These are phyloP conservation scores for Geosmithia morbida DNA, from an alignment of 2,329 filamentous ascomycete species.

Conservation along the genomic window DNA sequence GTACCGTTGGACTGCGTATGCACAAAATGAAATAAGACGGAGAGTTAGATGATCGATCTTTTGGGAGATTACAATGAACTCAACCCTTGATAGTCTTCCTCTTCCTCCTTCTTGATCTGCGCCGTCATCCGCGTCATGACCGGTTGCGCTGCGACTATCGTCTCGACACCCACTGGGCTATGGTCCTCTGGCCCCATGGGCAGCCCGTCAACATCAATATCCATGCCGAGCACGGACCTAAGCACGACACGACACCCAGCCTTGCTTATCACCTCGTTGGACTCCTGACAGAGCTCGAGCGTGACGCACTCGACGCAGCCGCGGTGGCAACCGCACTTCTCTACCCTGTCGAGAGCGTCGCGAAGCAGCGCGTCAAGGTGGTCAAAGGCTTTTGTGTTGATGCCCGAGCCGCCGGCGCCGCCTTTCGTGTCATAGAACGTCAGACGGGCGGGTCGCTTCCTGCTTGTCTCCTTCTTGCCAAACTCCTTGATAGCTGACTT, in stretches of 20 bases:
- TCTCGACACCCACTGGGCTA: conserved; percentile 63
- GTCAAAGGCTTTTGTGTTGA: conserved; percentile 87
- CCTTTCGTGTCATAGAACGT: conserved; percentile 96
- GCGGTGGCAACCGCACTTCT: conserved; percentile 59
- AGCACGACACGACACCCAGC: conserved; percentile 73
- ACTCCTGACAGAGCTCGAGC: conserved; percentile 69
- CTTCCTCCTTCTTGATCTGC: conserved; percentile 2
- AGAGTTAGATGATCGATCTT: no score
- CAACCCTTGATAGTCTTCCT: background rate
- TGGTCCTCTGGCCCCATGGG: conserved; percentile 72
- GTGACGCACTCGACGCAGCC: conserved; percentile 89
- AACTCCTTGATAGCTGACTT: conserved; percentile 85
- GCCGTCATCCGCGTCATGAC: conserved; percentile 27
- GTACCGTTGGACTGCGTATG: no score
- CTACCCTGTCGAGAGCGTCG: conserved; percentile 64
- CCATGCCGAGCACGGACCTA: conserved; percentile 56
- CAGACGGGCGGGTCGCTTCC: conserved; percentile 75
- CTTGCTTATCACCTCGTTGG: conserved; percentile 89
- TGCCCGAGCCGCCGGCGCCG: conserved; percentile 67
- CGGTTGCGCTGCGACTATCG: conserved; percentile 58
- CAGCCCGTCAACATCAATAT: conserved; percentile 71
- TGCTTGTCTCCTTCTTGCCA: conserved; percentile 47
- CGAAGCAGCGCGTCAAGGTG: conserved; percentile 67
- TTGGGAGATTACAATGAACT: background rate
- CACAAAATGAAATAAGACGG: no score